Base-by-base conservation (phyloP, 2,329 filamentous ascomycete species). In the Colletotrichum australisinense region DNA sequence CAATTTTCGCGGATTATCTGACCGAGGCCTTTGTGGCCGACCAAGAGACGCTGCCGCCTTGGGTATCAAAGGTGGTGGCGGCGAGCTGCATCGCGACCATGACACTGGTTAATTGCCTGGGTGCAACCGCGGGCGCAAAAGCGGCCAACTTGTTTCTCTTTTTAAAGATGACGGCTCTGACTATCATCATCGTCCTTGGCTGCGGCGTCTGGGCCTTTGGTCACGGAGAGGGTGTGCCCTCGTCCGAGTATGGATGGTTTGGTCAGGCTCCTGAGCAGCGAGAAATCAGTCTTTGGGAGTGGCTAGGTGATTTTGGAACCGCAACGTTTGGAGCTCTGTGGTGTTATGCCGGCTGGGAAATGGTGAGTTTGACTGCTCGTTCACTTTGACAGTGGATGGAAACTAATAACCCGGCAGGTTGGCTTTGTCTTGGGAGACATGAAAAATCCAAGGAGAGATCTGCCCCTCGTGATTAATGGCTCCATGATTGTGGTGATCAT, bases 271-370 rank as follows among this genome's bases (percentile, higher is more conserved):
- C 72, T 24, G 77, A 76, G n/a, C 58, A 74, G 19, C 67, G 38
- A 32, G 49, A 71, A 24, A 62, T 73, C 16, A 69, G 77, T 28
- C 73, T 78, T 42, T 86, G 83, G 83, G 78, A 80, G 30, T 82
- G 79, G 42, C 79, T 84, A 32, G 84, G 84, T 3, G 78, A 82
- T 30, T 83, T 83, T 64, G 82, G 81, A 24, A 83, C 82, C 28
- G 84, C 84, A 35, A 79, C 85, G 5, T 84, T 85, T 74, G 82
- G 81, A n/a, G 83, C 79, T 7, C 77, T 86, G 8, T 86, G 82
- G 78, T 83, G 82, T 53, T 86, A 85, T 72, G 83, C 83, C 57
- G 84, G 84, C 1, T 87, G 83, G 84, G 83, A 86, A 67, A 85
- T 81, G 69, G 83, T 85, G 70, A 80, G 83, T 78, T 19, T 77